Evolutionary conservation across 192 early-diverging fungal species (phyloP), one percentile per base, ranked within the genome.

Genomic region (Rhizophlyctis rosea): DNA sequence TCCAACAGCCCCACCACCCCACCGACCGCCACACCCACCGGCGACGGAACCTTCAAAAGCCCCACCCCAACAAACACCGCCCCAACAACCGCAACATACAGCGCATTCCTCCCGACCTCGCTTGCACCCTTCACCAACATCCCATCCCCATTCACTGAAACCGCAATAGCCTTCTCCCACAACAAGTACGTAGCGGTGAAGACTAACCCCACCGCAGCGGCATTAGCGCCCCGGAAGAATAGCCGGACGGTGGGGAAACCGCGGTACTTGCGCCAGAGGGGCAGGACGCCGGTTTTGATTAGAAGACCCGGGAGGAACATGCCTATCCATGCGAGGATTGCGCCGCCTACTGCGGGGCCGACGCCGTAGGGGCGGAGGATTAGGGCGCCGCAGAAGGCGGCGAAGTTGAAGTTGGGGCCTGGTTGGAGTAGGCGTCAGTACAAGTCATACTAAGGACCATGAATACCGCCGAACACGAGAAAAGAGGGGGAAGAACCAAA

Each of bases 321-420:
- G 21, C 73, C 83, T 16, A 86, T 24, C 36, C 57, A 78, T 1
- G 75, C 74, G 0, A 86, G 55, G 3, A 82, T n/a, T 0, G 77
- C 77, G 4, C 83, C 81, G 3, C 57, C 56, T 25, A 82, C 39
- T n/a, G 61, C 34, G 27, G 62, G 61, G 33, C 27, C 69, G 31
- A 62, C 50, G 16, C 54, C 54, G 3, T 66, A 66, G 33, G 57
- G 50, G n/a, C 80, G 66, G 47, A 84, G 58, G 0, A 80, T 70
- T 0, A 86, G 71, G 0, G 80, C 83, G 2, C 85, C 85, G 34
- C 77, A 66, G 47, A 68, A 87, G 24, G 76, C 80, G 1, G 79
- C 75, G 49, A 87, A 77, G 47, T 87, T 87, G 69, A 86, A 87
- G 44, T 79, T 84, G 24, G 81, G 85, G 0, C 83, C 83, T 50